Conservation (phyloP, 768 basidiomycete species). For the Trametopsis cervina region DNA sequence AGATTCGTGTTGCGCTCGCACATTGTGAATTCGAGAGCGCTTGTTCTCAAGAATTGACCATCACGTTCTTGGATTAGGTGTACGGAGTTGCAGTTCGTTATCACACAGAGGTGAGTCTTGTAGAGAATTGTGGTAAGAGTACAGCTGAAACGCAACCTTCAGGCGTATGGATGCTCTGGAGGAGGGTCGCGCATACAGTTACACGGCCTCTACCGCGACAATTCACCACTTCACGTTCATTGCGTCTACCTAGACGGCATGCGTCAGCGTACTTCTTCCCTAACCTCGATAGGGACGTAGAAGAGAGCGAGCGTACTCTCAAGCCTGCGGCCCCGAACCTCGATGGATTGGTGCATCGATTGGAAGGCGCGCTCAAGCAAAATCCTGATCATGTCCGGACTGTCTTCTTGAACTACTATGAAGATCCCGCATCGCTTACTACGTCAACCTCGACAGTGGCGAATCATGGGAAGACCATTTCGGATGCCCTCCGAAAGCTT, state of each 20-base stretch:
- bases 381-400: not conserved
- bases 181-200: conserved; percentile 25
- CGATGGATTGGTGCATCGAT: not conserved
- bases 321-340: not conserved
- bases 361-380: not conserved
- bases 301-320: not conserved
- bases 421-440: not conserved
- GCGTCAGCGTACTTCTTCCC: not conserved
- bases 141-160: not conserved
- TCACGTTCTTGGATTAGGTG: too few species aligned
- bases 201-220: conserved; percentile 8
- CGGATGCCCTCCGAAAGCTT: not conserved
- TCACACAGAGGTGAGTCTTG: too few species aligned
- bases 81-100: too few species aligned
- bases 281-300: too few species aligned
- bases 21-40: too few species aligned
- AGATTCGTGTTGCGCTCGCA: conserved; percentile 37
- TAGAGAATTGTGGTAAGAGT: too few species aligned
- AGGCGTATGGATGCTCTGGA: conserved; percentile 59
- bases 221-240: conserved; percentile 9
- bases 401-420: not conserved
- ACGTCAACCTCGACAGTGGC: not conserved
- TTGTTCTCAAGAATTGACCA: too few species aligned
- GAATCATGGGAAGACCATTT: not conserved
- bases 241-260: not conserved